A percentile compares a stretch with the other conserved stretches of the same genome.
phyloP scores from a whole-genome alignment of 345 rosid species.

The Ceriops tagal region DNA sequence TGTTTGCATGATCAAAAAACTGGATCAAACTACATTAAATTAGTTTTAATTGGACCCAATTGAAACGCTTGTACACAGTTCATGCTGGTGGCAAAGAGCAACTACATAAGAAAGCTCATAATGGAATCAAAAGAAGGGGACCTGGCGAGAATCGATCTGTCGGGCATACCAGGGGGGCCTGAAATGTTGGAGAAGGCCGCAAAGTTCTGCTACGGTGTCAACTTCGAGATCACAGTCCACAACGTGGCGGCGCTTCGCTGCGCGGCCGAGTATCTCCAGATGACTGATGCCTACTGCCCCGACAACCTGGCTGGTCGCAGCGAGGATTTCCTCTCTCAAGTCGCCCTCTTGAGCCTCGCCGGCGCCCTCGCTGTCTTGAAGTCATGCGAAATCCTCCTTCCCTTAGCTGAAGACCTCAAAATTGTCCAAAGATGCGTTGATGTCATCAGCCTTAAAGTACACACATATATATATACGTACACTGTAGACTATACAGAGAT shows the following conservation, averaged over 20 bases:
- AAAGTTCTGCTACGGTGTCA: slow-evolving; percentile 89
- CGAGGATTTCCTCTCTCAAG: slow-evolving; percentile 79
- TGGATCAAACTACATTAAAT: not conserved
- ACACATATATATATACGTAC: not conserved
- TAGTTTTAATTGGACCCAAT: not conserved
- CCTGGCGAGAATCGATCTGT: slow-evolving; percentile 53
- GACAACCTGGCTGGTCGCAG: slow-evolving; percentile 78
- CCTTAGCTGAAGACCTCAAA: slow-evolving; percentile 62
- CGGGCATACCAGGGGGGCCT: slow-evolving; percentile 87
- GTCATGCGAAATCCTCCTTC: slow-evolving; percentile 77
- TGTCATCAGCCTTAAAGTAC: slow-evolving; percentile 54
- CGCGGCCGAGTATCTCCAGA: slow-evolving; percentile 81
- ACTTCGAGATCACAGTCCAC: slow-evolving; percentile 91
- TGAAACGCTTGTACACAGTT: slow-evolving; percentile 36
- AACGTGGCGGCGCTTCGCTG: slow-evolving; percentile 90
- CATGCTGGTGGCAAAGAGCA: slow-evolving; percentile 90
- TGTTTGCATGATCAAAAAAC: not conserved
- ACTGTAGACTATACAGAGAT: too few relatives aligned
- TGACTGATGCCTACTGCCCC: slow-evolving; percentile 71
- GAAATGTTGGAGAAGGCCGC: slow-evolving; percentile 92
- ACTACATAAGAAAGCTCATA: slow-evolving; percentile 70
- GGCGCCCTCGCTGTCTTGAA: slow-evolving; percentile 79
- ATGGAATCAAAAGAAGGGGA: slow-evolving; percentile 65
- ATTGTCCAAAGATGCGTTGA: slow-evolving; percentile 73
- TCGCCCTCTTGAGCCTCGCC: slow-evolving; percentile 79